Base-by-base conservation (phyloP, 164 flowering plant genomes). In the Akebia trifoliata region DNA sequence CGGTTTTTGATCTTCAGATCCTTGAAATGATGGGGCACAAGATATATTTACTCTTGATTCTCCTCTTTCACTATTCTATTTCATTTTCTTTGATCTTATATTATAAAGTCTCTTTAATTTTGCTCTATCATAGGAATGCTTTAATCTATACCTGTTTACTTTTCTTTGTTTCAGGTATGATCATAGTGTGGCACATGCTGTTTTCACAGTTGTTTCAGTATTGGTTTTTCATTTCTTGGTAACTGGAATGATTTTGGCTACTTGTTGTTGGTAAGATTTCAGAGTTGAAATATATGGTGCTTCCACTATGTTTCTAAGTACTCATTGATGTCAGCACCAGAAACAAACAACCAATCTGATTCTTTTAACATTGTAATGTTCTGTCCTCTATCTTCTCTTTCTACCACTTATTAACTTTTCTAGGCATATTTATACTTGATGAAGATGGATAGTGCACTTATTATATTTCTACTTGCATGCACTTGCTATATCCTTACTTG, bases 231-330 rank as follows among this genome's bases (percentile, higher is more conserved):
- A 94, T 70, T 94, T 94, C 72, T 51, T 90, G 53, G 29, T 82
- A 40, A 74, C 78, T 38, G 99, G 97, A 43, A 76, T 66, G n/a
- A 42, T 78, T 61, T 58, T 94, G 74, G 93, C 97, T 26, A 83
- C 97, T 43, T 75, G 72, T 74, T 86, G 87, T 72, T 94, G 99
- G 99, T 94, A 82, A 83, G 87, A 43, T 39, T 50, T 66, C 56
- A 22, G 20, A 2, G 20, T 35, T 14, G 34, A 7, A 44, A 47
- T 54, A 39, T 25, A 21, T 36, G 15, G 9, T 50, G 17, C 38
- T 31, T 49, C 49, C 15, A 2, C 39, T 22, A 37, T 38, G 10
- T 20, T 24, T 59, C 35, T 20, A 4, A 25, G 47, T 30, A 14
- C 10, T n/a, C 9, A 49, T 11, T 32, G 18, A 4, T 18, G 30